Conservation (phyloP, 2,329 filamentous ascomycete genomes). For the Sclerotinia spermophila region DNA sequence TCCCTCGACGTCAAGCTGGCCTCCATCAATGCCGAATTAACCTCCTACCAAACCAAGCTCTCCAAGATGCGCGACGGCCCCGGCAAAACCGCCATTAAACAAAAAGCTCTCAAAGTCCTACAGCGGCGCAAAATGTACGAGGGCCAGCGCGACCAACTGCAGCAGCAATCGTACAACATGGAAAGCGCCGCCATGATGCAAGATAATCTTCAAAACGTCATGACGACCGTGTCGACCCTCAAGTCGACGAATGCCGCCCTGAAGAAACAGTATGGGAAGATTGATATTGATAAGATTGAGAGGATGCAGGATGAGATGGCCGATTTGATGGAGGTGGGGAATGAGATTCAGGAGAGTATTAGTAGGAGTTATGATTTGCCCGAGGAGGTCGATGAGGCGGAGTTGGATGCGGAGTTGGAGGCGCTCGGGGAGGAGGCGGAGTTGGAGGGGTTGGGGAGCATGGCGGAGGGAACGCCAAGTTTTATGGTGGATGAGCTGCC, state of each 20-base stretch:
- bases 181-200: slow-evolving; percentile 98
- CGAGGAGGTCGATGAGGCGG: slow-evolving; percentile 94
- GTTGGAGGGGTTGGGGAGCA: slow-evolving; percentile 61
- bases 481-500: slow-evolving; percentile 88
- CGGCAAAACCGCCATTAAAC: slow-evolving; percentile 86
- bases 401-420: slow-evolving; percentile 94
- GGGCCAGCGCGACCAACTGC: slow-evolving; percentile 85
- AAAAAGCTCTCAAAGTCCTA: slow-evolving; percentile 90
- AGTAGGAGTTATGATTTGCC: slow-evolving; percentile 89
- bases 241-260: slow-evolving; percentile 94
- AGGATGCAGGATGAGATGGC: slow-evolving; percentile 98
- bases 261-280: slow-evolving; percentile 91
- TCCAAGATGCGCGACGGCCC: slow-evolving; percentile 92
- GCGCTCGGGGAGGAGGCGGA: slow-evolving; percentile 92
- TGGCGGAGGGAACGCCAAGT: slow-evolving; percentile 61
- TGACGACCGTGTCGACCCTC: slow-evolving; percentile 94
- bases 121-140: slow-evolving; percentile 95
- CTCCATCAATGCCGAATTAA: slow-evolving; percentile 84
- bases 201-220: slow-evolving; percentile 96
- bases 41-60: slow-evolving; percentile 82
- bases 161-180: slow-evolving; percentile 98
- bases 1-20: slow-evolving; percentile 93
- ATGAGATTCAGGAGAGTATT: slow-evolving; percentile 96
- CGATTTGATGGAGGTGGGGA: slow-evolving; percentile 93
- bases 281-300: slow-evolving; percentile 97